Evolutionary conservation across 306 rosid genomes (phyloP).

Genomic region (Cucumis cinereus): DNA sequence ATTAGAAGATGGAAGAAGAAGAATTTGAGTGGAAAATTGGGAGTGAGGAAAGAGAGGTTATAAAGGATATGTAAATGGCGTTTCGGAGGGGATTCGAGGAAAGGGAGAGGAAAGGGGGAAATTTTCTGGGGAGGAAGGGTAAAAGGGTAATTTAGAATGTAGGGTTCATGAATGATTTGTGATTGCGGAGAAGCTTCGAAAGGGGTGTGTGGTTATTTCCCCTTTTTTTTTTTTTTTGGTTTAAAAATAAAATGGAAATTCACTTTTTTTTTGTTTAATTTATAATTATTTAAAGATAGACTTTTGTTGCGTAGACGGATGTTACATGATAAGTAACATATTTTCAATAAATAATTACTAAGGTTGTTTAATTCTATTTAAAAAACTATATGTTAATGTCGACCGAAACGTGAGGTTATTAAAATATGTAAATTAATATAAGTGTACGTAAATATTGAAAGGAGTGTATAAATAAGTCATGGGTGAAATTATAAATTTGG

Average conservation of each 20-base stretch:
- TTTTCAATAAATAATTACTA: no score
- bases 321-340: neutral
- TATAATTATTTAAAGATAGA: neutral
- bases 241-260: neutral
- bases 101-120: neutral
- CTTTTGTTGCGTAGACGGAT: neutral
- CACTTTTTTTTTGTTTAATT: neutral
- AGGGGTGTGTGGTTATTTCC: neutral
- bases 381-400: no score
- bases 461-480: no score
- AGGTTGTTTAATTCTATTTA: no score
- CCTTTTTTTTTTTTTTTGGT: neutral
- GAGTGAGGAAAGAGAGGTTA: conserved; percentile 10
- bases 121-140: neutral
- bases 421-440: no score
- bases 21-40: conserved; percentile 9
- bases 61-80: neutral
- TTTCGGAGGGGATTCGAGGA: conserved; percentile 21
- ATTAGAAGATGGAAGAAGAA: neutral
- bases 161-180: neutral
- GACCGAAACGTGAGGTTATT: no score
- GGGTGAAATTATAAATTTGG: no score
- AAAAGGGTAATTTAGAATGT: neutral
- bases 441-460: no score
- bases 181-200: neutral